Evolutionary conservation across 352 stramenopile genomes (phyloP), one percentile per base, ranked within the genome.

Genomic region (Pythium sukuiense): DNA sequence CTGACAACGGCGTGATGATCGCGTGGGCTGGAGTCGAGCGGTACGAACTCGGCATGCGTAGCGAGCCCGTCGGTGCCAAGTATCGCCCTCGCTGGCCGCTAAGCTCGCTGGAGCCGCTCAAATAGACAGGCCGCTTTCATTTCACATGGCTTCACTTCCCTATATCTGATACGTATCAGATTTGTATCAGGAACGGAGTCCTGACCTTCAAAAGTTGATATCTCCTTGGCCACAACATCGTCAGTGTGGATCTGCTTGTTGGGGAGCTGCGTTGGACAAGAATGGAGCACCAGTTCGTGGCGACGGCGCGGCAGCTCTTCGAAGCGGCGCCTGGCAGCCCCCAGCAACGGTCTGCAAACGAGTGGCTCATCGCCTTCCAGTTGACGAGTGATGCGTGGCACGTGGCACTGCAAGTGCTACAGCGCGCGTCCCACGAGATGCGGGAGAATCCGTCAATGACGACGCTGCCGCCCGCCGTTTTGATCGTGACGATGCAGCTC

Each of bases 1-100:
- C 97, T 2, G 98, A 99, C 85, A 99, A 99, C 72, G 97, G 95
- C 50, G 95, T 98, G 27, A 98, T 98, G 94, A 79, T 98, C 52
- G 97, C 97, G 2, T 99, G 96, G 96, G 92, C 96, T 8, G 96
- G 92, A 6, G 73, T 94, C 13, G 85, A 96, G 65, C 73, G 80
- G 27, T 82, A 90, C 62, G 41, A 56, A 8, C 65, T 63, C 4
- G 83, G 82, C 27, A 80, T 85, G 67, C 84, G 85, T 2, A 89
- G 76, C 59, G 81, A 93, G 14, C 72, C 77, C 0, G 50, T 70
- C 12, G 61, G 57, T 7, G 77, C 79, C 41, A 83, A 85, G 27
- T 95, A 95, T 71, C 71, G 78, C 20, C 87, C 87, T 12, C 85
- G 85, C 14, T 95, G 87, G 87, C 83, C 85, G 26, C 77, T 95